phyloP scores from a whole-genome alignment of 1,139 yeast genomes.

The Yarrowia galli region DNA sequence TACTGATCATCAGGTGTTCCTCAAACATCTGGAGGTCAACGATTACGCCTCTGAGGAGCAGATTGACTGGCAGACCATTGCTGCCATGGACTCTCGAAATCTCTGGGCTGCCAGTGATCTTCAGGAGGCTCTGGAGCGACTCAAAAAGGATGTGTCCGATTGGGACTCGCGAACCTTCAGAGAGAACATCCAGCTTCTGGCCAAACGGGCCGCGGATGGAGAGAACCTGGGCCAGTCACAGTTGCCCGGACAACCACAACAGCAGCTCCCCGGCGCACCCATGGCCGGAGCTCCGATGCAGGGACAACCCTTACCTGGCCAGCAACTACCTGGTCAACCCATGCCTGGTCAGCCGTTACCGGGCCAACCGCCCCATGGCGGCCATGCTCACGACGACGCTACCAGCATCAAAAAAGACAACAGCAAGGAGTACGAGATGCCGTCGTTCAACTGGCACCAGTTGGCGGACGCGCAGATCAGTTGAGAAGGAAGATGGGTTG shows the following conservation, averaged over 20 bases:
- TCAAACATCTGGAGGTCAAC: conserved; percentile 59
- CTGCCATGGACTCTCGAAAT: conserved; percentile 55
- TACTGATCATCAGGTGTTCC: conserved; percentile 63
- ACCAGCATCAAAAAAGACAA: conserved; percentile 20
- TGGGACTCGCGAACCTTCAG: conserved; percentile 53
- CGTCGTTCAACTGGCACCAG: conserved; percentile 36
- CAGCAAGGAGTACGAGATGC: conserved; percentile 37
- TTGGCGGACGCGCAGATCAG: conserved; percentile 36
- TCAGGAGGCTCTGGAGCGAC: conserved; percentile 56
- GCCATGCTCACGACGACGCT: conserved; percentile 11
- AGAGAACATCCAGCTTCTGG: conserved; percentile 51
- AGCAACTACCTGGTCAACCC: background rate
- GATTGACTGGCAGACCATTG: conserved; percentile 70
- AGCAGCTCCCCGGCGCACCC: conserved; percentile 4
- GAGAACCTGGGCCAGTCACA: conserved; percentile 23
- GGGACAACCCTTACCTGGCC: background rate
- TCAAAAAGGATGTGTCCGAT: conserved; percentile 55
- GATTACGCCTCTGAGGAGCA: conserved; percentile 58
- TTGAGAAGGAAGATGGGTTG: background rate
- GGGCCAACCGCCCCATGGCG: conserved; percentile 9
- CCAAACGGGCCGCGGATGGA: conserved; percentile 32
- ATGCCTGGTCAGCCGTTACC: conserved; percentile 16
- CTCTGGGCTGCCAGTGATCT: conserved; percentile 59
- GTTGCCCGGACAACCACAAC: conserved; percentile 8
- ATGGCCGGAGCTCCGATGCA: conserved; percentile 6